These are phyloP conservation scores for Oenanthe javanica DNA, from an alignment of 140 eudicot genomes.

Conservation along the genomic window DNA sequence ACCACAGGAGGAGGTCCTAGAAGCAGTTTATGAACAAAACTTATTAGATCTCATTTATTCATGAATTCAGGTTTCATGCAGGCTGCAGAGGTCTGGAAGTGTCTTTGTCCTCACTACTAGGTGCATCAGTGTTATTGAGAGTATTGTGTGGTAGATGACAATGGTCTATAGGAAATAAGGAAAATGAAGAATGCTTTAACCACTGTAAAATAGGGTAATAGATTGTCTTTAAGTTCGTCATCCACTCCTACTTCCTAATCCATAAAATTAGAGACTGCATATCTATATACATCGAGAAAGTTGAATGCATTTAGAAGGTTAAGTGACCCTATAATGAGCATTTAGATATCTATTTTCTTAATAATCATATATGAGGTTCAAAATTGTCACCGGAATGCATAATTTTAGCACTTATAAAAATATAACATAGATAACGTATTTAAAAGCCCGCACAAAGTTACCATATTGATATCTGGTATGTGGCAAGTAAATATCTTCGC, in stretches of 20 bases:
- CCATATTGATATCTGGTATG: constrained; percentile 27
- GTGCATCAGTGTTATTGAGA: background rate
- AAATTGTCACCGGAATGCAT: background rate
- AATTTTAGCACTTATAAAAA: background rate
- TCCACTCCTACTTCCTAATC: background rate
- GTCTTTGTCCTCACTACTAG: background rate
- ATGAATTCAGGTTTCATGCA: background rate
- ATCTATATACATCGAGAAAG: background rate
- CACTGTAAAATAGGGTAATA: background rate
- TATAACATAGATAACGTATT: background rate
- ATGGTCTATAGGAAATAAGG: background rate
- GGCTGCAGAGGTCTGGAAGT: background rate
- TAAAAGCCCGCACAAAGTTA: constrained; percentile 14
- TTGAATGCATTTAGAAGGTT: background rate
- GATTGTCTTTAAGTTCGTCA: background rate
- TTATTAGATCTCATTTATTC: background rate
- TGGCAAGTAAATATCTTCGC: constrained; percentile 34
- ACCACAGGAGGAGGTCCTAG: background rate
- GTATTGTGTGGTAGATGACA: background rate
- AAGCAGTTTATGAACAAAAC: background rate
- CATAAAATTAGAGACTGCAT: background rate
- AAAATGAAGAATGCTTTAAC: background rate
- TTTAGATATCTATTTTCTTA: background rate
- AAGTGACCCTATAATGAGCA: background rate
- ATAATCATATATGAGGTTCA: background rate